A percentile compares a stretch with the other conserved stretches of the same genome.
phyloP scores from a whole-genome alignment of 768 basidiomycete species.

The Gloeopeniophorella convolvens region DNA sequence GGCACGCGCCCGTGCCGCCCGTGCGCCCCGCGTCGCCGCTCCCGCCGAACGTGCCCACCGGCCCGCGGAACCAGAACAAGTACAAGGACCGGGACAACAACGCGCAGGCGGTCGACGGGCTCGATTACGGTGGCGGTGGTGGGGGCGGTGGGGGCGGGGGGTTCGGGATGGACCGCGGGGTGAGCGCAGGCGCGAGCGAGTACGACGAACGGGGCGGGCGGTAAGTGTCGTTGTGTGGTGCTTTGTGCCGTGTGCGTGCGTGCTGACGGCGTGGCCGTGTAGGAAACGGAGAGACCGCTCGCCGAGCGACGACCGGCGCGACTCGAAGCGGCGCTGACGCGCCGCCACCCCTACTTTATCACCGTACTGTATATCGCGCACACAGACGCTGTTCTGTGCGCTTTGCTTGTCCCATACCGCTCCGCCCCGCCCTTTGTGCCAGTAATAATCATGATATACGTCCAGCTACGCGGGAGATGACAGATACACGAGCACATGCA shows the following conservation, averaged over 20 bases:
- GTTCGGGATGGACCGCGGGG: constrained; percentile 24
- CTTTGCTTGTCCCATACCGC: too few relatives aligned
- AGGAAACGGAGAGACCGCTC: constrained; percentile 22
- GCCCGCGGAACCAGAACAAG: constrained; percentile 82
- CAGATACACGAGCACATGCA: too few relatives aligned
- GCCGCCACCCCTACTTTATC: neutral
- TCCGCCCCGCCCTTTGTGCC: too few relatives aligned
- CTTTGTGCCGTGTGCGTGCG: neutral
- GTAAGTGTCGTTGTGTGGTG: constrained; percentile 3
- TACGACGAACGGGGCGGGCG: constrained; percentile 16
- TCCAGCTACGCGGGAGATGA: too few relatives aligned
- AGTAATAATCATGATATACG: too few relatives aligned
- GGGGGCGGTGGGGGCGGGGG: constrained; percentile 22
- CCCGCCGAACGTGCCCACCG: constrained; percentile 82
- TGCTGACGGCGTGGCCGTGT: neutral
- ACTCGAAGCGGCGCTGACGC: constrained; percentile 19
- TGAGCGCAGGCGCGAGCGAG: constrained; percentile 8
- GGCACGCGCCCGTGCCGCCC: constrained; percentile 42
- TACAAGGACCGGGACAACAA: constrained; percentile 87
- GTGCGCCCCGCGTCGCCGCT: constrained; percentile 78
- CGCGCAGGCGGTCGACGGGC: constrained; percentile 79
- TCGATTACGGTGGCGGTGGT: constrained; percentile 69
- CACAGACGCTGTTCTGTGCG: too few relatives aligned
- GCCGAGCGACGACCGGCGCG: constrained; percentile 20
- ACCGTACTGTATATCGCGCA: too few relatives aligned